These are phyloP conservation scores for Vitis amurensis DNA, from an alignment of 164 flowering plant species.

Conservation along the genomic window DNA sequence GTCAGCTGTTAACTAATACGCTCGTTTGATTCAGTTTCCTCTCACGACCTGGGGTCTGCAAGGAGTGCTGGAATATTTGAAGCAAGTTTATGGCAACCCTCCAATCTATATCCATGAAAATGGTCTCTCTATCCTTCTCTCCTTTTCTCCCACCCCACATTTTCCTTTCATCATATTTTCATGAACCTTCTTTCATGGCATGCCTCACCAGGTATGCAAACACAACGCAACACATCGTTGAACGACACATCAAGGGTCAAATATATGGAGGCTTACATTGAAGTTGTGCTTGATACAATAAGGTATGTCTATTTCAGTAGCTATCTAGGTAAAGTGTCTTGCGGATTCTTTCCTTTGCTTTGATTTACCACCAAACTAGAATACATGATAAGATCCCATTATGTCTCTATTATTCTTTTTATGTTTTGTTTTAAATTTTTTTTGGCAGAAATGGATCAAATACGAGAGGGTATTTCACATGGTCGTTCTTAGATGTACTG, in stretches of 20 bases:
- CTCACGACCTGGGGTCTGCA: conserved; percentile 33
- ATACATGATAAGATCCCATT: not conserved
- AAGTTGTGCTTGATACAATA: conserved; percentile 34
- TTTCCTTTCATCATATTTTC: not conserved
- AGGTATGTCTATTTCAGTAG: conserved; percentile 20
- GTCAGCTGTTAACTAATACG: not conserved
- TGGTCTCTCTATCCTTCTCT: conserved; percentile 34
- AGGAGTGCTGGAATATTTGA: conserved; percentile 45
- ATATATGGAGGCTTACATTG: conserved; percentile 33
- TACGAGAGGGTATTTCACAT: conserved; percentile 41
- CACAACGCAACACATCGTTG: conserved; percentile 19
- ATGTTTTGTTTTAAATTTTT: not conserved
- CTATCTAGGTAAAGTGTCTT: not conserved
- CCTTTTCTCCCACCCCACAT: not conserved
- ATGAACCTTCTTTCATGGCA: not conserved
- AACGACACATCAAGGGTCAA: conserved; percentile 35
- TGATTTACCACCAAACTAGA: not conserved
- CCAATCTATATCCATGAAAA: conserved; percentile 47
- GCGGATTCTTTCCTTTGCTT: not conserved
- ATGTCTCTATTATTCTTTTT: not conserved
- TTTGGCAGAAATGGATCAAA: conserved; percentile 50
- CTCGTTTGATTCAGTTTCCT: conserved; percentile 29
- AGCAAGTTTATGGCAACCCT: conserved; percentile 64
- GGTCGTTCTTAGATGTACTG: conserved; percentile 50
- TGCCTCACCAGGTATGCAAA: conserved; percentile 20